These are phyloP conservation scores for apple (Malus domestica) DNA, from an alignment of 306 rosid genomes.

Conservation along the genomic window DNA sequence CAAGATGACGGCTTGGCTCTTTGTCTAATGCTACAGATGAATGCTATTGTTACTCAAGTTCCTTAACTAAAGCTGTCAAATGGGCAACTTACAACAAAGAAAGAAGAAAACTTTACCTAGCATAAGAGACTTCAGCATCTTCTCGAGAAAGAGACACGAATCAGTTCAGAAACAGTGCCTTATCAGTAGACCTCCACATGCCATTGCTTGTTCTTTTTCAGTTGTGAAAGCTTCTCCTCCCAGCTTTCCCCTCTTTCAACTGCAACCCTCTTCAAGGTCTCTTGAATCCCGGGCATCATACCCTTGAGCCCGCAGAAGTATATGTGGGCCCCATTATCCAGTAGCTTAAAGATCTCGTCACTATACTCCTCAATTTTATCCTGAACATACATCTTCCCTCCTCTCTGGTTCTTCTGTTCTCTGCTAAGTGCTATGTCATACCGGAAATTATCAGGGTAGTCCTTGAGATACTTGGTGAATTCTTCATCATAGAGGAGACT, in stretches of 20 bases:
- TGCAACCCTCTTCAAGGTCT: constrained; percentile 81
- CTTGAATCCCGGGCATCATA: constrained; percentile 99
- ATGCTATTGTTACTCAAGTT: constrained; percentile 20
- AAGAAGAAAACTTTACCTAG: constrained; percentile 11
- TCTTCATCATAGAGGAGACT: constrained; percentile 88
- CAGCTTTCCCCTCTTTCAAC: constrained; percentile 82
- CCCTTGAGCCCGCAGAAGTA: constrained; percentile 96
- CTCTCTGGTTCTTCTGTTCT: constrained; percentile 76
- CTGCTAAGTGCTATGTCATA: constrained; percentile 74
- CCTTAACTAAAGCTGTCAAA: constrained; percentile 21
- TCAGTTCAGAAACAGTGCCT: neutral
- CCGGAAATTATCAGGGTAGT: constrained; percentile 76
- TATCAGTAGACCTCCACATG: constrained; percentile 93
- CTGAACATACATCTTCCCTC: constrained; percentile 98
- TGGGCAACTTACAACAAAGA: neutral
- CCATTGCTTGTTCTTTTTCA: constrained; percentile 98
- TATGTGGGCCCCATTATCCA: constrained; percentile 89
- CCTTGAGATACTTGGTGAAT: constrained; percentile 74
- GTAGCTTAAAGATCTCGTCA: constrained; percentile 73
- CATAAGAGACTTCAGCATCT: neutral
- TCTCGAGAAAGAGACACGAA: neutral
- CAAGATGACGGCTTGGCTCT: constrained; percentile 11
- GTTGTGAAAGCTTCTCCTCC: constrained; percentile 86
- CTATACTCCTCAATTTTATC: constrained; percentile 96
- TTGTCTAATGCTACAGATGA: constrained; percentile 20